phyloP scores from a whole-genome alignment of 2,329 filamentous ascomycete species.

The Thelonectria olida region DNA sequence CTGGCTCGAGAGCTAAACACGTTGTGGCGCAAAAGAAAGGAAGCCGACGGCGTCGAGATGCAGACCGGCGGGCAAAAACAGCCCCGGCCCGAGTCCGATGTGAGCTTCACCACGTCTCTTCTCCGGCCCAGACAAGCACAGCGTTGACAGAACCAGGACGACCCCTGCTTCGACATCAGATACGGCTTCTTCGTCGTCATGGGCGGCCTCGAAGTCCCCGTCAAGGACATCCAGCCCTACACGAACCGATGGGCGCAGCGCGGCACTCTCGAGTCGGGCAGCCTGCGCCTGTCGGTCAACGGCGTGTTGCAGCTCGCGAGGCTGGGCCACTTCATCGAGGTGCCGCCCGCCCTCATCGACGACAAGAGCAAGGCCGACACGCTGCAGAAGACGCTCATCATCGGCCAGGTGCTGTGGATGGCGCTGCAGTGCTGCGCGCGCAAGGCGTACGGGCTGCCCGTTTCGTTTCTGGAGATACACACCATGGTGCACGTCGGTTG shows the following conservation, averaged over 20 bases:
- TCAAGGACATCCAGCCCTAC: constrained; percentile 19
- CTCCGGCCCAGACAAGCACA: too few species aligned
- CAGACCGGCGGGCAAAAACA: constrained; percentile 14
- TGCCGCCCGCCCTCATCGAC: constrained; percentile 34
- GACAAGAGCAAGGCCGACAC: constrained; percentile 50
- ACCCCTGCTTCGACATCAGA: constrained; percentile 19
- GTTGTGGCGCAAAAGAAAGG: constrained; percentile 1
- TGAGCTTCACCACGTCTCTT: too few species aligned
- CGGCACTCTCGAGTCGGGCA: constrained; percentile 8
- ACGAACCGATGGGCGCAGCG: constrained; percentile 11
- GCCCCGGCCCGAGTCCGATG: too few species aligned
- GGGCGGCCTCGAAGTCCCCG: constrained; percentile 38
- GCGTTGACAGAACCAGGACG: neutral
- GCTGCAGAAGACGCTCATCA: constrained; percentile 47
- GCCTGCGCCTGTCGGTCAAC: constrained; percentile 12
- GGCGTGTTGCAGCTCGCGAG: constrained; percentile 14
- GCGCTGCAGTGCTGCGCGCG: constrained; percentile 45
- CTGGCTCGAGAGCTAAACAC: neutral
- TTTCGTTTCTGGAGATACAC: constrained; percentile 49
- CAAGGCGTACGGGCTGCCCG: constrained; percentile 42
- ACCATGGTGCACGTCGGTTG: constrained; percentile 33
- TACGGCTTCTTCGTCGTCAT: constrained; percentile 44
- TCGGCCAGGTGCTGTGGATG: constrained; percentile 51
- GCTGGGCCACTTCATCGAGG: constrained; percentile 18
- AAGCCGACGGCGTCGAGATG: constrained; percentile 1